A percentile compares a stretch with the other conserved stretches of the same genome.
phyloP scores from a whole-genome alignment of 2,329 filamentous ascomycete species.

The Fusarium pseudocircinatum region DNA sequence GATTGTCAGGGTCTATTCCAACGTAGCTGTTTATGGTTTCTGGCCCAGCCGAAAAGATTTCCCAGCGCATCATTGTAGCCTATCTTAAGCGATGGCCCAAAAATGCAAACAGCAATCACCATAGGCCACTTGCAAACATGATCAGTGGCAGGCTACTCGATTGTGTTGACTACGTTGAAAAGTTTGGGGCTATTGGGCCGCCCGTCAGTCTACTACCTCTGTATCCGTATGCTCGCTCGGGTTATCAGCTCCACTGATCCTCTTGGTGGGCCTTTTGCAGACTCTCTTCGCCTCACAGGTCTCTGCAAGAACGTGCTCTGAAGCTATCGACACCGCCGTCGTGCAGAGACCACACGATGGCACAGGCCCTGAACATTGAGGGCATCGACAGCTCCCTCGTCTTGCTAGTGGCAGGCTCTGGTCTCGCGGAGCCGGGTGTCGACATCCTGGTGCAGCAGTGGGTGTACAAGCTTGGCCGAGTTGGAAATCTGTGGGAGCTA shows the following conservation, averaged over 20 bases:
- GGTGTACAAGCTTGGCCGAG: constrained; percentile 16
- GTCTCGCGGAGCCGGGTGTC: constrained; percentile 44
- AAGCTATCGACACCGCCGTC: constrained; percentile 44
- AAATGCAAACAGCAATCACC: constrained; percentile 16
- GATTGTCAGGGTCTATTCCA: not conserved
- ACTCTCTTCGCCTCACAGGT: constrained; percentile 33
- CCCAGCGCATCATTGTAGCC: not conserved
- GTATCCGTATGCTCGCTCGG: not conserved
- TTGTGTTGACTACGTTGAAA: not conserved
- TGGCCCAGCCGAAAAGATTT: not conserved
- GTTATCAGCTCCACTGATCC: constrained; percentile 35
- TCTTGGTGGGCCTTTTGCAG: constrained; percentile 14
- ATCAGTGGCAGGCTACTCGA: constrained; percentile 24
- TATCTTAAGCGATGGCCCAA: constrained; percentile 25
- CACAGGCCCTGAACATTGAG: constrained; percentile 29
- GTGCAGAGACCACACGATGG: constrained; percentile 38
- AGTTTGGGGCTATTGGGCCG: constrained; percentile 2
- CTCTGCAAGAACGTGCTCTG: constrained; percentile 38
- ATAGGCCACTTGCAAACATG: constrained; percentile 19
- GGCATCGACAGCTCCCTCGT: constrained; percentile 36
- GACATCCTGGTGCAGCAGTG: constrained; percentile 32
- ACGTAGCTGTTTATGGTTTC: not conserved
- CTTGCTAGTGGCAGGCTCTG: constrained; percentile 35
- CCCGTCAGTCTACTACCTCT: not conserved
- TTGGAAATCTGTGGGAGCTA: constrained; percentile 35